Evolutionary conservation across 2,329 filamentous ascomycete genomes (phyloP), one percentile per base, ranked within the genome.

Genomic region (Cylindrodendrum hubeiense): DNA sequence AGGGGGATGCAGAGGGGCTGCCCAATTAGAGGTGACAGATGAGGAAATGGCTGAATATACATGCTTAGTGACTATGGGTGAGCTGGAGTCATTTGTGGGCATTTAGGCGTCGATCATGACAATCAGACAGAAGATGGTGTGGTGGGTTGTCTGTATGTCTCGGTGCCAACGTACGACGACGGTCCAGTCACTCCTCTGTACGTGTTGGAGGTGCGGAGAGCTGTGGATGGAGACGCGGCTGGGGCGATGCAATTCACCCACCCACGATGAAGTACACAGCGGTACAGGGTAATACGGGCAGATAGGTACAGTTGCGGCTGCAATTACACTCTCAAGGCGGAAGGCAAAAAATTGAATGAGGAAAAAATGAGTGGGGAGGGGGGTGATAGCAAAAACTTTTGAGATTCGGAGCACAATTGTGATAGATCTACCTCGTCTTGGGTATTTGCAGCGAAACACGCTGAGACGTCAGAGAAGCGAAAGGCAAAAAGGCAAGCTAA

Each of bases 21-120:
- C 21, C 57, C 57, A 53, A 60, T 60, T 47, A 39, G 22, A 60
- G 51, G 24, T 7, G n/a, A 9, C 22, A 41, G 57, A 30, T 53
- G 47, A 34, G n/a, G 21, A 28, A 10, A n/a, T 43, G 17, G 26
- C 37, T 60, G 17, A 52, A 30, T 39, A 60, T 39, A 24, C 49
- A 47, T 21, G 24, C 22, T 19, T 49, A 47, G 43, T 49, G 34
- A 39, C 43, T 41, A 39, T 41, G 15, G 50, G 46, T 39, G 51
- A 60, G 43, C 26, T 19, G 30, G 17, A 51, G 50, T 43, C 47
- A 52, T 34, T 60, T 34, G 41, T 22, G 43, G 49, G 26, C 21
- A 46, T 33, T n/a, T 30, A 19, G 37, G 24, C 50, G 57, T 28
- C 49, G 57, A 60, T 60, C 57, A 53, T 47, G 57, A 54, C 51